These are phyloP conservation scores for Kregervanrija pseudodelftensis DNA, from an alignment of 805 yeast species.

Conservation along the genomic window DNA sequence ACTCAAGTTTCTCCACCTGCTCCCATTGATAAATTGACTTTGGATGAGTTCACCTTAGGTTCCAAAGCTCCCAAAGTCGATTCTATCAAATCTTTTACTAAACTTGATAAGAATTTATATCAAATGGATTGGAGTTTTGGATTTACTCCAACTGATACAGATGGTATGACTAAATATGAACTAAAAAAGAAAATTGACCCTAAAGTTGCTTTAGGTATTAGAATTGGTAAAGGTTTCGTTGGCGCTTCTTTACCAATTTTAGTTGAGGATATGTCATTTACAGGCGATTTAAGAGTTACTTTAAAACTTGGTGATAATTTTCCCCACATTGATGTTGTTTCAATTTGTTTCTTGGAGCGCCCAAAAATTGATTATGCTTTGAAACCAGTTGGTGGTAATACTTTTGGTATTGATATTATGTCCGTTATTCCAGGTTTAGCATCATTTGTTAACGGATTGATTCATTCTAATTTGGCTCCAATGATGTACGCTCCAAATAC, in stretches of 20 bases:
- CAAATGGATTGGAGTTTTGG: conserved; percentile 84
- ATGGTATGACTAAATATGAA: conserved; percentile 76
- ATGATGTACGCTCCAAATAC: conserved; percentile 81
- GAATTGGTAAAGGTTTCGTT: conserved; percentile 74
- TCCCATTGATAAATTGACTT: conserved; percentile 66
- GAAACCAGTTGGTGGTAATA: conserved; percentile 85
- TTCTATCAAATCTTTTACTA: conserved; percentile 66
- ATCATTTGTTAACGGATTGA: conserved; percentile 59
- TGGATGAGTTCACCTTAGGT: conserved; percentile 77
- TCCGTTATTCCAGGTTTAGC: conserved; percentile 76
- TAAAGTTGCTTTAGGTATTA: conserved; percentile 72
- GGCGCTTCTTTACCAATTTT: conserved; percentile 71
- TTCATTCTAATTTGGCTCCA: conserved; percentile 66
- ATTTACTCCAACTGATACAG: conserved; percentile 76
- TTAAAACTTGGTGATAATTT: conserved; percentile 55
- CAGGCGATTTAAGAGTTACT: conserved; percentile 62
- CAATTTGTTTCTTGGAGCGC: conserved; percentile 68
- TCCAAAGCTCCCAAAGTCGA: conserved; percentile 72
- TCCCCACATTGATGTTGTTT: conserved; percentile 72
- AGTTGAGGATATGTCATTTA: conserved; percentile 73
- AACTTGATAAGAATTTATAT: conserved; percentile 55
- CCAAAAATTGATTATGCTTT: conserved; percentile 72
- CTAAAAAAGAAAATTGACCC: conserved; percentile 67
- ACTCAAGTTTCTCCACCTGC: conserved; percentile 74
- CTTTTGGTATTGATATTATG: conserved; percentile 82